Evolutionary conservation across 208 protist genomes (phyloP).

Genomic region (Phytomonas francai): DNA sequence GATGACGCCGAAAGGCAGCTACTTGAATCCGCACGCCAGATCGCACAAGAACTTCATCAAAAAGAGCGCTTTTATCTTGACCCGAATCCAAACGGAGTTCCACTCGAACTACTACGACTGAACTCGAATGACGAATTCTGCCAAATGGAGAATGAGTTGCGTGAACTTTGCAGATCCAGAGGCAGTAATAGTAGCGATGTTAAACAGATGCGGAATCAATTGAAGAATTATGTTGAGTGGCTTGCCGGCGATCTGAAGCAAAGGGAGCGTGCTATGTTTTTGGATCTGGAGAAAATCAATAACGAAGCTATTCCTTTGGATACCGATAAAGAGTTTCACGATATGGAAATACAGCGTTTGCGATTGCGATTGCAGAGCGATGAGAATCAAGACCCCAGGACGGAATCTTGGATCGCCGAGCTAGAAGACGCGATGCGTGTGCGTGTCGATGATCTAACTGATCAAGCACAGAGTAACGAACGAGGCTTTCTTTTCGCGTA

Average conservation of each 20-base stretch:
- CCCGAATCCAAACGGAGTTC: conserved; percentile 24
- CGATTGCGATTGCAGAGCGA: conserved; percentile 9
- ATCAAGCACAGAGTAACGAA: conserved; percentile 18
- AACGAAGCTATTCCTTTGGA: conserved; percentile 16
- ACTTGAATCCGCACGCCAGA: conserved; percentile 23
- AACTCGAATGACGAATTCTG: conserved; percentile 40
- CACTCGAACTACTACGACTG: conserved; percentile 40
- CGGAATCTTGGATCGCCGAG: conserved; percentile 7
- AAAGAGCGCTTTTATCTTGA: conserved; percentile 49
- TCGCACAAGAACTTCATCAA: conserved; percentile 44
- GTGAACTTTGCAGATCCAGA: conserved; percentile 16
- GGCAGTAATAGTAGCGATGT: conserved; percentile 13
- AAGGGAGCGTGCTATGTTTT: conserved; percentile 24
- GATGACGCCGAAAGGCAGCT: conserved; percentile 19
- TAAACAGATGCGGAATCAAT: conserved; percentile 18
- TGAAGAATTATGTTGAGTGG: conserved; percentile 33
- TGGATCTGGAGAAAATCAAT: conserved; percentile 25
- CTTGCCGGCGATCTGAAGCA: conserved; percentile 33
- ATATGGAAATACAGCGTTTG: conserved; percentile 27
- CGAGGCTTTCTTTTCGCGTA: conserved; percentile 32
- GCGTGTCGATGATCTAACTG: conserved; percentile 26
- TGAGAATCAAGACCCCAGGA: conserved; percentile 9
- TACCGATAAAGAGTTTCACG: conserved; percentile 24
- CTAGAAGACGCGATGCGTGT: conserved; percentile 32
- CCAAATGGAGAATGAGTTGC: conserved; percentile 31